phyloP scores from a whole-genome alignment of 1,139 yeast species.

The Taphrina populina region DNA sequence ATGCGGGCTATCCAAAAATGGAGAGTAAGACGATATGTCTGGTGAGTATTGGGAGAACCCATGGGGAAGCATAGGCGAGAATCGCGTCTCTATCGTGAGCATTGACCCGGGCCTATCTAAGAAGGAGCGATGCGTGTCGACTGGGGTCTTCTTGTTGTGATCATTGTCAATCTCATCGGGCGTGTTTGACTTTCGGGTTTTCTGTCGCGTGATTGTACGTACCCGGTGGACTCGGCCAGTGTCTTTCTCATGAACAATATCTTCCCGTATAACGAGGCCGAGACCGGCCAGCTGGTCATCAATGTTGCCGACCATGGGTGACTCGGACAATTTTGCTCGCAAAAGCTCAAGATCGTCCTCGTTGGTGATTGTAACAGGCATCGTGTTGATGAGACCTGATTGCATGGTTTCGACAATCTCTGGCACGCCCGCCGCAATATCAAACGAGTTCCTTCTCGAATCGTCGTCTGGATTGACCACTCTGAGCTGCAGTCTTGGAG shows the following conservation, averaged over 20 bases:
- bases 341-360: conserved; percentile 29
- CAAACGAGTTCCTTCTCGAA: background rate
- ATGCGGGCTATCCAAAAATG: conserved; percentile 15
- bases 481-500: conserved; percentile 23
- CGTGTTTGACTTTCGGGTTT: too few relatives aligned
- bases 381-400: conserved; percentile 1
- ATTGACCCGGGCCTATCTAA: conserved; percentile 18
- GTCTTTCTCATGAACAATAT: conserved; percentile 6
- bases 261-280: conserved; percentile 23
- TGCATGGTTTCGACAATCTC: conserved; percentile 7
- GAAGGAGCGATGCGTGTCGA: too few relatives aligned
- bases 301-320: conserved; percentile 23
- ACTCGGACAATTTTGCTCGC: conserved; percentile 4
- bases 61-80: background rate
- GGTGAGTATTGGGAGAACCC: conserved; percentile 1
- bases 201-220: conserved; percentile 7
- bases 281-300: conserved; percentile 22
- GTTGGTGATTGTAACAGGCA: conserved; percentile 21
- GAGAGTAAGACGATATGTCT: conserved; percentile 10
- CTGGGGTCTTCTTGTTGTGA: too few relatives aligned
- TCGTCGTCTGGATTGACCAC: conserved; percentile 26
- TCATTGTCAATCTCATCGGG: too few relatives aligned
- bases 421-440: conserved; percentile 12
- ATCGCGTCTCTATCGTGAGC: background rate
- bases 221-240: conserved; percentile 8